Evolutionary conservation across 192 early-diverging fungal species (phyloP).

Genomic region (Funneliformis mosseae): DNA sequence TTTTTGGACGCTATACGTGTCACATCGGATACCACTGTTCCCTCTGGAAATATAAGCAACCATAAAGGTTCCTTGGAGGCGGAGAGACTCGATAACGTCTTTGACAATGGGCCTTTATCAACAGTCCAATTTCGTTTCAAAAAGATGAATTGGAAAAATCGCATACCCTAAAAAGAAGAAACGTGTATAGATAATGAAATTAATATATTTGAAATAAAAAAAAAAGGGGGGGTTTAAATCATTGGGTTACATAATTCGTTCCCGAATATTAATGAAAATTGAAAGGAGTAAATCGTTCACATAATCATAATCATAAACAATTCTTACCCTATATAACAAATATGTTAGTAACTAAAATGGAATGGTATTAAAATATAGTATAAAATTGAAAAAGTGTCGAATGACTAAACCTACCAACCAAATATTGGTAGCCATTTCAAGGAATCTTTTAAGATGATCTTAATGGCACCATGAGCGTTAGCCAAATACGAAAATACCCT

Average conservation of each 20-base stretch:
- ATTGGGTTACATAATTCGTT: too few relatives aligned
- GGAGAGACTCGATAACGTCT: conserved; percentile 60
- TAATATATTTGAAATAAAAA: background rate
- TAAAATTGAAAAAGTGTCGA: too few relatives aligned
- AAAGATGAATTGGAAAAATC: conserved; percentile 93
- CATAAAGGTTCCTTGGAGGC: conserved; percentile 71
- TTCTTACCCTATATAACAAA: background rate
- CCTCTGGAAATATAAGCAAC: conserved; percentile 96
- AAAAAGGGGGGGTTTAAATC: too few relatives aligned
- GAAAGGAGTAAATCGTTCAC: too few relatives aligned
- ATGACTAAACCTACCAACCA: conserved; percentile 61
- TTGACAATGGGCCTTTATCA: conserved; percentile 65
- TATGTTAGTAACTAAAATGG: background rate
- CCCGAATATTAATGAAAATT: too few relatives aligned
- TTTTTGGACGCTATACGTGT: conserved; percentile 67
- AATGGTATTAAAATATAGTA: background rate
- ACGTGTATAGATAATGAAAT: background rate
- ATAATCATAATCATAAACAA: background rate
- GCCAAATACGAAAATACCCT: conserved; percentile 62
- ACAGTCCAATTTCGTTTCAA: conserved; percentile 84
- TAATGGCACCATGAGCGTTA: conserved; percentile 77
- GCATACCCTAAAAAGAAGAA: conserved; percentile 65
- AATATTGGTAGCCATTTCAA: conserved; percentile 85
- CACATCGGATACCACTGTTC: conserved; percentile 82
- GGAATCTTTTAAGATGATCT: conserved; percentile 88